phyloP scores from a whole-genome alignment of 2,329 filamentous ascomycete genomes.

The Tolypocladium capitatum region DNA sequence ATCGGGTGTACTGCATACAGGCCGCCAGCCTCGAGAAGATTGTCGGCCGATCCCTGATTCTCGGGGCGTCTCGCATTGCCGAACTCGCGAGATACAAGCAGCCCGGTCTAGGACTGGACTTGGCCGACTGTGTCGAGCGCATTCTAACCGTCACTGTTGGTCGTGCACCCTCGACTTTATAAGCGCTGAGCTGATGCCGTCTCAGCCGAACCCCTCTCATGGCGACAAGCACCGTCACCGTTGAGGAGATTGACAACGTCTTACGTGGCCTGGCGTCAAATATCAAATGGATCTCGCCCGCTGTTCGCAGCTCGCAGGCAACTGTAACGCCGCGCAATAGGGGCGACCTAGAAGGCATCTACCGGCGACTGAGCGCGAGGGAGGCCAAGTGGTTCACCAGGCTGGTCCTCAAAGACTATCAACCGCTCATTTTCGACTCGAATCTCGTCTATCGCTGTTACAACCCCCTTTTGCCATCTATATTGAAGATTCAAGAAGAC shows the following conservation, averaged over 20 bases:
- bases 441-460: constrained; percentile 42
- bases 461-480: constrained; percentile 55
- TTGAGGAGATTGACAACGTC: constrained; percentile 59
- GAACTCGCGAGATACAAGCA: constrained; percentile 51
- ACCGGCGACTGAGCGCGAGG: constrained; percentile 44
- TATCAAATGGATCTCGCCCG: constrained; percentile 57
- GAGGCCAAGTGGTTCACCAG: constrained; percentile 84
- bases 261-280: constrained; percentile 55
- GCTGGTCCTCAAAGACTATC: constrained; percentile 63
- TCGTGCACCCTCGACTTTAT: constrained; percentile 1
- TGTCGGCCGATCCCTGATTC: constrained; percentile 51
- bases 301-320: constrained; percentile 30
- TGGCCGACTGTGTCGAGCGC: constrained; percentile 57
- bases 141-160: constrained; percentile 48
- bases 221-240: constrained; percentile 31
- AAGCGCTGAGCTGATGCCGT: background rate
- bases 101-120: constrained; percentile 45
- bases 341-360: constrained; percentile 40
- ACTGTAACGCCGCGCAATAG: constrained; percentile 17
- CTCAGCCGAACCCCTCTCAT: constrained; percentile 29
- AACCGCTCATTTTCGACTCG: constrained; percentile 51
- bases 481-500: constrained; percentile 57
- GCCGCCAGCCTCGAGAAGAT: constrained; percentile 47
- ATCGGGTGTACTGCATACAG: constrained; percentile 65
- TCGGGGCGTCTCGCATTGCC: constrained; percentile 46